A percentile compares a stretch with the other conserved stretches of the same genome.
phyloP scores from a whole-genome alignment of 257 asterid species.

The Agastache rugosa region DNA sequence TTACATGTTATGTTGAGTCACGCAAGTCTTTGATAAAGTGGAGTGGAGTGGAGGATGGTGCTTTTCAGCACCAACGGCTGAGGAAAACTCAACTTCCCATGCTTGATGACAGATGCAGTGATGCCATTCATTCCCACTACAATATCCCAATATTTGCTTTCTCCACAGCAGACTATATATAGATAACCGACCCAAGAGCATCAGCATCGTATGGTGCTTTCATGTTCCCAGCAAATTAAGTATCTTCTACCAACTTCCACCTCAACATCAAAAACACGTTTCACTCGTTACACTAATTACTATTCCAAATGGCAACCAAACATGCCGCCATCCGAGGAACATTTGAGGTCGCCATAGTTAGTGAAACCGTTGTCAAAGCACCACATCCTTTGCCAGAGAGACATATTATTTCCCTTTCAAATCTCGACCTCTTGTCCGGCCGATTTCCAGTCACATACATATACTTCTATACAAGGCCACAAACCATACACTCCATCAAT shows the following conservation, averaged over 20 bases:
- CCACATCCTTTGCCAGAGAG: constrained; percentile 39
- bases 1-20: background rate
- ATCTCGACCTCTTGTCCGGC: constrained; percentile 67
- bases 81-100: background rate
- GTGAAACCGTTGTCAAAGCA: constrained; percentile 49
- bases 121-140: constrained; percentile 15
- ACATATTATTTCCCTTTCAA: constrained; percentile 52
- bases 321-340: constrained; percentile 19
- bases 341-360: constrained; percentile 43
- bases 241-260: too few relatives aligned
- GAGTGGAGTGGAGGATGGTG: background rate
- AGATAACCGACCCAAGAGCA: background rate
- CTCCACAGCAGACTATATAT: background rate
- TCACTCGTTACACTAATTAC: too few relatives aligned
- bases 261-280: too few relatives aligned
- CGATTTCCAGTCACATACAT: constrained; percentile 68
- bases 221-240: background rate
- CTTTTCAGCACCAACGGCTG: constrained; percentile 6
- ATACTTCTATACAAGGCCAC: constrained; percentile 43
- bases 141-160: too few relatives aligned
- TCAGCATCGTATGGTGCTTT: background rate
- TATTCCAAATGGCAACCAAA: constrained; percentile 32
- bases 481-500: background rate
- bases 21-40: background rate
- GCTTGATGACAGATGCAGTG: constrained; percentile 22